Conservation (phyloP, 331 rosid species). For the Pyracantha coccinea region DNA sequence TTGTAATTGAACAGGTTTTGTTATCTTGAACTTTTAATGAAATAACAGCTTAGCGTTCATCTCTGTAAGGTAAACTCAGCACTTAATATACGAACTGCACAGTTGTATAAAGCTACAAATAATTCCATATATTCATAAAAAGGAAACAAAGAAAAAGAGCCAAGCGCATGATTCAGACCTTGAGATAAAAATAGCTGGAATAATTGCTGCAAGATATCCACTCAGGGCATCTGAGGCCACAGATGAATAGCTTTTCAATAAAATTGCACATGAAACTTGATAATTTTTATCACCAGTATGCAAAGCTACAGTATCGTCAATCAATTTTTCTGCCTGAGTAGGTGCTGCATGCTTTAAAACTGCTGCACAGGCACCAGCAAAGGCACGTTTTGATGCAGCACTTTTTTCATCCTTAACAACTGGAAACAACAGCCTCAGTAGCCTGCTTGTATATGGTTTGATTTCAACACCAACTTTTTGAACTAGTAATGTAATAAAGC, state of each 20-base stretch:
- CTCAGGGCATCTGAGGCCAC: slow-evolving; percentile 74
- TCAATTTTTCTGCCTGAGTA: slow-evolving; percentile 66
- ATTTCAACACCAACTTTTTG: slow-evolving; percentile 77
- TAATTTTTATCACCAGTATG: slow-evolving; percentile 72
- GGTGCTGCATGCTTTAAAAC: slow-evolving; percentile 52
- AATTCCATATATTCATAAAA: not conserved
- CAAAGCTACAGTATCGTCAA: slow-evolving; percentile 77
- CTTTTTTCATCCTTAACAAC: slow-evolving; percentile 86
- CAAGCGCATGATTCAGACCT: slow-evolving; percentile 45
- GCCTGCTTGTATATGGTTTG: slow-evolving; percentile 68
- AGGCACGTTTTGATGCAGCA: slow-evolving; percentile 77
- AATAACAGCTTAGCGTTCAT: not conserved
- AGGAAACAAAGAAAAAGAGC: not conserved
- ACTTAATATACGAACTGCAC: not conserved
- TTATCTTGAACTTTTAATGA: not conserved
- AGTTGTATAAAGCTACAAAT: not conserved
- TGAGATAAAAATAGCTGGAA: slow-evolving; percentile 78
- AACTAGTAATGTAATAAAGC: slow-evolving; percentile 66
- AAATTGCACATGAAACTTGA: slow-evolving; percentile 81
- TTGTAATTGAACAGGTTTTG: not conserved
- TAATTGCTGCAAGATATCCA: slow-evolving; percentile 61
- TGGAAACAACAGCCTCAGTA: slow-evolving; percentile 73
- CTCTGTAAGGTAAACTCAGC: not conserved
- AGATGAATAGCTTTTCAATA: slow-evolving; percentile 72
- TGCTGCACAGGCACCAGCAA: slow-evolving; percentile 77